A percentile compares a stretch with the other conserved stretches of the same genome.
Conservation (phyloP, 495 filamentous ascomycete genomes). For the Lepidopterella palustris region DNA sequence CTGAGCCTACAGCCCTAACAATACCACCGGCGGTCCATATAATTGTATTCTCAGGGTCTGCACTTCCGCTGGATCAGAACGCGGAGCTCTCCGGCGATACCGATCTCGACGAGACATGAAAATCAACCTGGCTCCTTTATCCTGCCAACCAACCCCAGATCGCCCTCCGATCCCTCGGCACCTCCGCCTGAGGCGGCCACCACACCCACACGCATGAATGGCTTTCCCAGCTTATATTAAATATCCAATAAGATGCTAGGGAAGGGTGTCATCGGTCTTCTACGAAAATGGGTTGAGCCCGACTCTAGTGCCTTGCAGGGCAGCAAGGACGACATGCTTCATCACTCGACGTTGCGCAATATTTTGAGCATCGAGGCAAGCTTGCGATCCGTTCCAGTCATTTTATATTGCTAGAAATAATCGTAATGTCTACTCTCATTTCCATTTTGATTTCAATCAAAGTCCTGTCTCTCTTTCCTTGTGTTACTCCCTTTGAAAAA, state of each 20-base stretch:
- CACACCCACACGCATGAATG: not conserved
- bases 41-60: too few species aligned
- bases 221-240: not conserved
- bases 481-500: not conserved
- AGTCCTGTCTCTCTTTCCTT: constrained; percentile 1
- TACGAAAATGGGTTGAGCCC: not conserved
- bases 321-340: not conserved
- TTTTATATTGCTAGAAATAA: not conserved
- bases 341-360: not conserved
- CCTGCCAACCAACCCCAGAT: not conserved
- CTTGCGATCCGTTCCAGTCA: not conserved
- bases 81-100: too few species aligned
- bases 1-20: too few species aligned
- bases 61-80: too few species aligned
- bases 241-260: not conserved
- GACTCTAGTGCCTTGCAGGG: not conserved
- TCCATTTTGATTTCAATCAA: not conserved
- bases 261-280: not conserved
- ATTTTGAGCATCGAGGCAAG: not conserved
- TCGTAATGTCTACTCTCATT: not conserved
- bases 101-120: too few species aligned
- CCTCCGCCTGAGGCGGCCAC: not conserved
- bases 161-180: not conserved
- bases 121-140: not conserved
- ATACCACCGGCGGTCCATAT: too few species aligned